phyloP scores from a whole-genome alignment of 345 rosid species.

The Eucalyptus sp. region DNA sequence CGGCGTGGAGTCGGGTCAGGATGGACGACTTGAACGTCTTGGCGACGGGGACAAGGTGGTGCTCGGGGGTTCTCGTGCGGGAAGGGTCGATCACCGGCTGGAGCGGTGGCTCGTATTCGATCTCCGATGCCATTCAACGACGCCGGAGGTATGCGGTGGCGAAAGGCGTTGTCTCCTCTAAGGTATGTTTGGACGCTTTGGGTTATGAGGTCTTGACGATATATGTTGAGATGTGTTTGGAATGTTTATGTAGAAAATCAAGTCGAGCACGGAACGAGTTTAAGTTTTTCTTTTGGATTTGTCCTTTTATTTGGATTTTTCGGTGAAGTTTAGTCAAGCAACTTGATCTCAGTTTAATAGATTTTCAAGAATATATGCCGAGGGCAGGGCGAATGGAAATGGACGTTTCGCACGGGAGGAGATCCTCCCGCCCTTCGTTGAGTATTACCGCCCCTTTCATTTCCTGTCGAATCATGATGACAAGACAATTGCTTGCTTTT shows the following conservation, averaged over 20 bases:
- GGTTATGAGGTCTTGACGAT: background rate
- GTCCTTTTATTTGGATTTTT: background rate
- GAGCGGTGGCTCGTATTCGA: background rate
- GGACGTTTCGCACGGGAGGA: background rate
- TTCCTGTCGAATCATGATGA: background rate
- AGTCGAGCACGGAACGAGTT: background rate
- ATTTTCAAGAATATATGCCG: background rate
- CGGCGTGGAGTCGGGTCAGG: conserved; percentile 24
- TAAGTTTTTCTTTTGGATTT: background rate
- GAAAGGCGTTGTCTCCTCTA: background rate
- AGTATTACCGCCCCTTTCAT: background rate
- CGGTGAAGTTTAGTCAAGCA: background rate
- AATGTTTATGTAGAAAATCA: background rate
- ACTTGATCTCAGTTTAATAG: background rate
- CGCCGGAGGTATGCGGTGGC: background rate
- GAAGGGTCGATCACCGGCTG: background rate
- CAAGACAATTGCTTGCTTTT: background rate
- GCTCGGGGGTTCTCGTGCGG: background rate
- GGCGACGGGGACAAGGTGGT: background rate
- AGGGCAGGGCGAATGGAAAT: background rate
- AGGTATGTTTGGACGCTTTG: background rate
- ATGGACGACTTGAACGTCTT: background rate
- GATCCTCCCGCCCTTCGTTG: background rate
- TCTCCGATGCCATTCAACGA: background rate
- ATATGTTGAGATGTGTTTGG: background rate